phyloP scores from a whole-genome alignment of 306 rosid species.

The Rosa rugosa region DNA sequence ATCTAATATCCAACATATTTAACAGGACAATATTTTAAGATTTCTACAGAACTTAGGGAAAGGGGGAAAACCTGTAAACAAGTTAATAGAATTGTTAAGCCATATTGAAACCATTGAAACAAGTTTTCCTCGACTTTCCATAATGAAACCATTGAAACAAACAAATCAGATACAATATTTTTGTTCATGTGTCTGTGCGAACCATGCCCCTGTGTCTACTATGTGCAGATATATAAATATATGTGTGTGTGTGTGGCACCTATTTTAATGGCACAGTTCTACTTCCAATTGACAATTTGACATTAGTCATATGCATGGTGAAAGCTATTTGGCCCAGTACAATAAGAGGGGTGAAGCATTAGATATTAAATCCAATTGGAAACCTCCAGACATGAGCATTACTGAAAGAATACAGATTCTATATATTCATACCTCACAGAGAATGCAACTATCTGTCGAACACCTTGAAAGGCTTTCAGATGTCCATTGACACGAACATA shows the following conservation, averaged over 20 bases:
- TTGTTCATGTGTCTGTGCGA: background rate
- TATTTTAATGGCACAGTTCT: background rate
- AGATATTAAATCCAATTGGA: background rate
- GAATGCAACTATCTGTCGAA: conserved; percentile 65
- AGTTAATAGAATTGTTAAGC: background rate
- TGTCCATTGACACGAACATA: conserved; percentile 76
- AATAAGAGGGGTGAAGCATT: background rate
- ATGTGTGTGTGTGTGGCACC: background rate
- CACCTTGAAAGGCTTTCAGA: conserved; percentile 78
- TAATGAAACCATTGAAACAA: background rate
- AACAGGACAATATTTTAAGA: background rate
- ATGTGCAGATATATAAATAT: background rate
- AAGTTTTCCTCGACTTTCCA: background rate
- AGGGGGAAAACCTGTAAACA: background rate
- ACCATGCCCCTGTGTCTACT: background rate
- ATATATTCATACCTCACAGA: conserved; percentile 61
- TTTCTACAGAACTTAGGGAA: background rate
- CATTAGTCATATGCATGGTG: background rate
- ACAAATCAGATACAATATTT: background rate
- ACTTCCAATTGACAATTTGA: background rate
- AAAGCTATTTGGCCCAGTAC: background rate
- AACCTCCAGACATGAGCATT: background rate
- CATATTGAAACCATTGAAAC: background rate
- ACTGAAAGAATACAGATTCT: background rate
- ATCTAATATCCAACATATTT: background rate